These are phyloP conservation scores for Taphrina wiesneri DNA, from an alignment of 1,139 yeast species.

Conservation along the genomic window DNA sequence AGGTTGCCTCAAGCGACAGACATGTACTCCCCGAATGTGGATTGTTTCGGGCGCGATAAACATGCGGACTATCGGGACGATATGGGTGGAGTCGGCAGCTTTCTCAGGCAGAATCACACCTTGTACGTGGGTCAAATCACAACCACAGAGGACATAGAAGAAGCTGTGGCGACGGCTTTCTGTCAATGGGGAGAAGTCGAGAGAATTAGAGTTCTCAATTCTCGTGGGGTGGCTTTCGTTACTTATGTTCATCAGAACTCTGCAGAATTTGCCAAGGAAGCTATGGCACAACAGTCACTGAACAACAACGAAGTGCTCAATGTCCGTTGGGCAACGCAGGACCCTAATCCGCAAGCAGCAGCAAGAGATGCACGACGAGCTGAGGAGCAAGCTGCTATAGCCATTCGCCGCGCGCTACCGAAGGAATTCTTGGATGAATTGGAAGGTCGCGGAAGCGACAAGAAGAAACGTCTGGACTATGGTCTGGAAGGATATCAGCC, in stretches of 20 bases:
- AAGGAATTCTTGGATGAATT: conserved; percentile 39
- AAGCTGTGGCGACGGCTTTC: conserved; percentile 56
- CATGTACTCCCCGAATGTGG: conserved; percentile 62
- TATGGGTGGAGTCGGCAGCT: conserved; percentile 93
- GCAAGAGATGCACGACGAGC: conserved; percentile 50
- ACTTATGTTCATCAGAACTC: conserved; percentile 65
- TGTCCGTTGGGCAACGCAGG: conserved; percentile 88
- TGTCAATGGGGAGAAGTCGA: conserved; percentile 78
- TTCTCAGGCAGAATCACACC: conserved; percentile 67
- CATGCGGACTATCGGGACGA: conserved; percentile 82
- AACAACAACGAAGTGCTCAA: conserved; percentile 64
- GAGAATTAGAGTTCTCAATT: conserved; percentile 59
- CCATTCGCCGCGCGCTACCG: conserved; percentile 46
- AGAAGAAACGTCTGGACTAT: conserved; percentile 35
- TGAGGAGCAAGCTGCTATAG: conserved; percentile 50
- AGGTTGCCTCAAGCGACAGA: conserved; percentile 63
- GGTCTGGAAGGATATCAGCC: conserved; percentile 38
- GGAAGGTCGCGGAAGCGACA: conserved; percentile 35
- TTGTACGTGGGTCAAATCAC: conserved; percentile 73
- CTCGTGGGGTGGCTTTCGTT: conserved; percentile 75
- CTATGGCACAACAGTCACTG: conserved; percentile 79
- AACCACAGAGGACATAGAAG: conserved; percentile 49
- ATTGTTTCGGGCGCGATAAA: conserved; percentile 92
- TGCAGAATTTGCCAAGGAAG: conserved; percentile 94
- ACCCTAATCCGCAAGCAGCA: conserved; percentile 73